Base-by-base conservation (phyloP, 2,329 filamentous ascomycete species). In the Shiraia bambusicola region DNA sequence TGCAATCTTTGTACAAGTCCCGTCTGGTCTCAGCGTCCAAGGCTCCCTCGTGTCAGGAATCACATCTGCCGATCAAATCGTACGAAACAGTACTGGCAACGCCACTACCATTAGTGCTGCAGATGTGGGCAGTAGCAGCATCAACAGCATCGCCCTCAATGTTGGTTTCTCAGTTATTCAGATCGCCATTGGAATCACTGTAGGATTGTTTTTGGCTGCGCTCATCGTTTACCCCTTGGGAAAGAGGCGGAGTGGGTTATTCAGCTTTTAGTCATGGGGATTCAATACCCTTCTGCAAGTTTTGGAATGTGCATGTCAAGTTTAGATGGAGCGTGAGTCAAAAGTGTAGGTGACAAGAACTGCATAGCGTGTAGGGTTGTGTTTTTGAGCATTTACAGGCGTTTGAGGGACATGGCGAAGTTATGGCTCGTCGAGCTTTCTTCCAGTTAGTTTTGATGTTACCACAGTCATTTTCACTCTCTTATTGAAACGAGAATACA, bases 1-100 rank as follows among this genome's bases (percentile, higher is more conserved):
- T 0, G 90, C 86, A 4, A 94, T 95, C 50, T 94, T 94, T 49
- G 79, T 83, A 2, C 78, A 82, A 45, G 80, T 84, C 0, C 81
- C 81, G 0, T 78, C 74, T 2, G 81, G 80, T 1, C 68, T 84
- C 2, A 77, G 80, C 2, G 80, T 81, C 1, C 76, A 72, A 37
- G 81, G 81, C 1, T 76, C 72, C 11, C 60, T 84, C 13, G 73
- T 84, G 2, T 71, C 74, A 0, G 80, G 81, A 11, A 71, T 84
- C 31, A 74, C 74, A 8, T 76, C 73, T 2, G 80, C 81, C 0
- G 73, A 82, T 48, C 73, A 81, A 50, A 78, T 81, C 49, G 74
- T 70, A 5, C 59, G 65, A 7, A 74, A 71, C 45, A 71, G 71
- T 0, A 77, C 75, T 16, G 69, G 72, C 2, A 52, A 58, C 27